Conservation (phyloP, 495 filamentous ascomycete genomes). For the Hypoxylon subgilvum region DNA sequence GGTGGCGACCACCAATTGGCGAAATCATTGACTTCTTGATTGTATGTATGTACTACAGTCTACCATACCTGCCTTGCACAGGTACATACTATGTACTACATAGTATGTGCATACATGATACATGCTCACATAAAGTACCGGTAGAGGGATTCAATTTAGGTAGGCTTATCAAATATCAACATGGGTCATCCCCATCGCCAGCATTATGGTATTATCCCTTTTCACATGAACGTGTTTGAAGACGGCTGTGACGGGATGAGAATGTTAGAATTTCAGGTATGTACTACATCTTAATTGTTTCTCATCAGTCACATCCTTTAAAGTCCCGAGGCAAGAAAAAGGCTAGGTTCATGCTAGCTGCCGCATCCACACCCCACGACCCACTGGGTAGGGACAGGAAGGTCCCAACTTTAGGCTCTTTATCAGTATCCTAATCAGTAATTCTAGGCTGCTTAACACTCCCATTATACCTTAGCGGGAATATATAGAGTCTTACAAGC, state of each 20-base stretch:
- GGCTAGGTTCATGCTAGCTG: neutral
- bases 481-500: too few species aligned
- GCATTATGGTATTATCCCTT: too few species aligned
- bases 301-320: too few species aligned
- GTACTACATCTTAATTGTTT: neutral
- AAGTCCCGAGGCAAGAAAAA: neutral
- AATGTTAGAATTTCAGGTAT: too few species aligned
- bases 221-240: too few species aligned
- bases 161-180: too few species aligned
- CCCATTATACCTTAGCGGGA: too few species aligned
- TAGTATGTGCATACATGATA: neutral
- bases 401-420: slow-evolving; percentile 15
- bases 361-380: slow-evolving; percentile 1
- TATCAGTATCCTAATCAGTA: slow-evolving; percentile 8
- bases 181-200: too few species aligned
- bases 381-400: slow-evolving; percentile 30
- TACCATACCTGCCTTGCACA: neutral
- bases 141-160: too few species aligned
- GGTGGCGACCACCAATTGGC: slow-evolving; percentile 28
- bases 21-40: slow-evolving; percentile 29
- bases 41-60: neutral
- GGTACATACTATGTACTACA: neutral
- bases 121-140: too few species aligned
- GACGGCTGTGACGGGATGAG: too few species aligned
- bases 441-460: slow-evolving; percentile 4